phyloP scores from a whole-genome alignment of 352 stramenopile species.

The Hyaloperonospora brassicae region DNA sequence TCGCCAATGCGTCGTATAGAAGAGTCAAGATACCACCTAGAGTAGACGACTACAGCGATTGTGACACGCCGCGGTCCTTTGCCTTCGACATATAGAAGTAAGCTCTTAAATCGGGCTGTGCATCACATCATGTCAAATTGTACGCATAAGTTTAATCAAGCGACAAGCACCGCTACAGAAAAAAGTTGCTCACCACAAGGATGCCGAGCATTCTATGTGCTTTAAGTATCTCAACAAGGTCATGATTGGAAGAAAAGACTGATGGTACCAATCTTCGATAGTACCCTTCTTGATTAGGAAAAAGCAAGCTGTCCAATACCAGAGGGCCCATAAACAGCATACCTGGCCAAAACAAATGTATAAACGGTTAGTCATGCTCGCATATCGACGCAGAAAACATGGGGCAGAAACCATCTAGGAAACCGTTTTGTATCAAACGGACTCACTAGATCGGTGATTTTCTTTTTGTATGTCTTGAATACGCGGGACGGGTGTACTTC shows the following conservation, averaged over 20 bases:
- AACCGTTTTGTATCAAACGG: constrained; percentile 88
- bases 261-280: constrained; percentile 79
- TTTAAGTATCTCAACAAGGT: constrained; percentile 73
- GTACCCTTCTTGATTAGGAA: constrained; percentile 83
- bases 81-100: constrained; percentile 71
- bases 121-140: constrained; percentile 5
- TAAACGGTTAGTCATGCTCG: background rate
- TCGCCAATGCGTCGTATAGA: constrained; percentile 78
- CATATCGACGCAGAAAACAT: background rate
- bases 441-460: constrained; percentile 64
- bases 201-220: constrained; percentile 84
- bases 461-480: constrained; percentile 87
- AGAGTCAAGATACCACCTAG: constrained; percentile 48
- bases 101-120: constrained; percentile 63
- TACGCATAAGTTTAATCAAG: background rate
- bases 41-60: constrained; percentile 25
- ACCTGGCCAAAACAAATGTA: constrained; percentile 24
- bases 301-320: constrained; percentile 89
- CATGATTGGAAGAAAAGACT: constrained; percentile 64
- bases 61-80: constrained; percentile 17
- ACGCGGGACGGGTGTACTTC: constrained; percentile 88
- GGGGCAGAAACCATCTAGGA: constrained; percentile 66
- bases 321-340: constrained; percentile 88
- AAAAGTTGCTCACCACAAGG: constrained; percentile 51
- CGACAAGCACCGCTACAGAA: background rate